A percentile compares a stretch with the other conserved stretches of the same genome.
Conservation (phyloP, 2,329 filamentous ascomycete genomes). For the Botryosphaeria dothidea region DNA sequence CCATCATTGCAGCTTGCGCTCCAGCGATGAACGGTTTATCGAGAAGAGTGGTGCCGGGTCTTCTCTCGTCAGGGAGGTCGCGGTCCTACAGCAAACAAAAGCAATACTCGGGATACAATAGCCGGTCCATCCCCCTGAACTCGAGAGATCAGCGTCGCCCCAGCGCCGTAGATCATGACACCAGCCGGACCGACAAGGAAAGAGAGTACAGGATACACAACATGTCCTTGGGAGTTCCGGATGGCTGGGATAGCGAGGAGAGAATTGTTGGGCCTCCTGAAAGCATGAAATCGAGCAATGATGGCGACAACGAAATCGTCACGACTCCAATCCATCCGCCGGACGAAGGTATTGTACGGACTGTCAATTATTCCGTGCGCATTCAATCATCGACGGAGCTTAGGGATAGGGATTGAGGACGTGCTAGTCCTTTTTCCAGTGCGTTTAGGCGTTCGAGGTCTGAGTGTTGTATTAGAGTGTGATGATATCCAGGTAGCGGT, state of each 20-base stretch:
- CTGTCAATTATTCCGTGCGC: conserved; percentile 4
- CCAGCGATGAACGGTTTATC: conserved; percentile 54
- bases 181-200: neutral
- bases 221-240: conserved; percentile 8
- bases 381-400: neutral
- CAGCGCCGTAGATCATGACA: neutral
- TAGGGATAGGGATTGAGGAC: neutral
- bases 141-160: neutral
- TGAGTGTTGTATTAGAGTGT: neutral
- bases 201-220: conserved; percentile 9
- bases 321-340: neutral
- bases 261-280: neutral
- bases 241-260: conserved; percentile 8
- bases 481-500: neutral
- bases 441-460: neutral
- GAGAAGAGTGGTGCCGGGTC: conserved; percentile 32
- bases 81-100: conserved; percentile 2
- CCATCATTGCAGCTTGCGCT: conserved; percentile 56
- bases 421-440: neutral
- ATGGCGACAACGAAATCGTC: neutral
- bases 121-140: conserved; percentile 3
- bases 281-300: neutral
- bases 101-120: neutral
- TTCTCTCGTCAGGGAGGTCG: conserved; percentile 29
- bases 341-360: neutral